Evolutionary conservation across 2,329 filamentous ascomycete genomes (phyloP), one percentile per base, ranked within the genome.

Genomic region (Drechslerella coelobrocha): DNA sequence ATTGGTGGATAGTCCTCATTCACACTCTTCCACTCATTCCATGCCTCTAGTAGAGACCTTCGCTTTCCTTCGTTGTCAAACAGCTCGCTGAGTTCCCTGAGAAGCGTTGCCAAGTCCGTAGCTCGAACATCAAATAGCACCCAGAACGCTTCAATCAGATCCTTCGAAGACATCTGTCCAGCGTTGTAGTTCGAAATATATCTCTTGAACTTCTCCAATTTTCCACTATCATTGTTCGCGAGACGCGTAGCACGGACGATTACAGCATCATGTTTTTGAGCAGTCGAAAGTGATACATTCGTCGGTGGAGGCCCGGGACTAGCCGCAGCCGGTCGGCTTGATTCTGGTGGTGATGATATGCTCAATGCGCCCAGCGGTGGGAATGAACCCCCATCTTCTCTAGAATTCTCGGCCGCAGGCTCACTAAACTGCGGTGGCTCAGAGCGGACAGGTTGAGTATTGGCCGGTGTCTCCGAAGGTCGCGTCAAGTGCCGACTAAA

Each of bases 11-110:
- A 76, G 55, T 76, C 74, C 31, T 75, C 74, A 47, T 74, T 73
- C 8, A 69, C 65, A 21, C 52, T 59, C 57, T 62, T 90, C 91
- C 93, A 97, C 79, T 96, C 90, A 75, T 91, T 91, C 92, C 93
- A 97, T 0, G 92, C 91, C 75, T 89, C 89, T 24, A 92, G 85
- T 2, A 99, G 81, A 0, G 82, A 83, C 56, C 89, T 87, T 0
- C 86, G 86, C 77, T 96, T 96, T 17, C 79, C 78, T 53, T 88
- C 84, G 74, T 95, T 89, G 75, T 99, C 93, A 75, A 94, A 97
- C 9, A 99, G 86, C 56, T 97, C 93, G 3, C 93, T 90, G 2
- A 97, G 85, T 77, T 99, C 94, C 72, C 93, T 90, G 72, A 97
- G 85, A 0, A 99, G 84, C 24, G 92, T 97, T 12, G 92, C 92